Evolutionary conservation across 192 early-diverging fungal species (phyloP), one percentile per base, ranked within the genome.

Genomic region (Coemansia guatemalensis): DNA sequence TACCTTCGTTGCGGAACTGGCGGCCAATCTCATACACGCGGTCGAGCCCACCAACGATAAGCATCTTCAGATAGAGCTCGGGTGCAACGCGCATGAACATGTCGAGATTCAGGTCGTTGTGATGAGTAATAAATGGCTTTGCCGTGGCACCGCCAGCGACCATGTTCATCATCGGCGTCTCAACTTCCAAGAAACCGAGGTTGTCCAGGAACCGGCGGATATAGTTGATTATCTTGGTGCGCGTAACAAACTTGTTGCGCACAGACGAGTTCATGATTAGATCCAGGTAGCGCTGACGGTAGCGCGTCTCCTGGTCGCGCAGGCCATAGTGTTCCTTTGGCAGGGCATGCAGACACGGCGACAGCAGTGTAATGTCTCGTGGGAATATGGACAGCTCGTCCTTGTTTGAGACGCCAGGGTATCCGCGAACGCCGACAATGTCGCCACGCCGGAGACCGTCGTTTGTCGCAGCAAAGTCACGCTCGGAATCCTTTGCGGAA

Each of bases 91-190:
- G 94, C 95, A 99, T 96, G 74, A 95, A 98, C 72, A 99, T 85
- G 67, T 99, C 96, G 57, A 96, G 85, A 84, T 98, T 97, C 53
- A 99, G 88, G 71, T 99, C 96, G 81, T 99, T 99, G 88, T 99
- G 97, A 78, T 98, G 96, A 30, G 97, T 99, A 64, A 96, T 81
- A 78, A 99, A 99, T 22, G 97, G 97, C 85, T 95, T 97, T 67
- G 97, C 97, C n/a, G 96, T 96, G 52, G 97, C 96, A 59, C 97
- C 96, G 72, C 91, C 91, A 14, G 92, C 91, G 84, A 97, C 95
- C 91, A 92, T 91, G 87, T 96, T 96, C 95, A 99, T 98, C 95
- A 98, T 98, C 32, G 97, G 97, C n/a, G 97, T 99, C 76, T 99
- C 97, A 53, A 99, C 97, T 84, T 99, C 97, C 55, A 99, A 85